Conservation (phyloP, 148 eudicot species). For the Fagopyrum esculentum region DNA sequence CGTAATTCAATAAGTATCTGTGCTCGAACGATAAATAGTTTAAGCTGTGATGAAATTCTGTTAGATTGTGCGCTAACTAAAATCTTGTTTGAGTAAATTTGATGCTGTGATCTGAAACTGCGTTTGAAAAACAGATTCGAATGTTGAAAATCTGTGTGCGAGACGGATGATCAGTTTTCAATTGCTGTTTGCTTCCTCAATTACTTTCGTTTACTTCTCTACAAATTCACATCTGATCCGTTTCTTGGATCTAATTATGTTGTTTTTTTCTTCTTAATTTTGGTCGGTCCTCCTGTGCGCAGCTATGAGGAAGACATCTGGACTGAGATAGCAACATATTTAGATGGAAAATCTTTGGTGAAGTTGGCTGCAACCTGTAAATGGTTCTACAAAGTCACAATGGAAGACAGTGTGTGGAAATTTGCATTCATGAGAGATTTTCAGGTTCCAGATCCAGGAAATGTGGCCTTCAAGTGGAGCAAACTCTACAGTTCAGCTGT, state of each 20-base stretch:
- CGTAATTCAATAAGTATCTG: neutral
- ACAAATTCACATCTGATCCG: neutral
- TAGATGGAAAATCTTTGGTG: slow-evolving; percentile 73
- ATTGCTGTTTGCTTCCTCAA: neutral
- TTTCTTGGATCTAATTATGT: neutral
- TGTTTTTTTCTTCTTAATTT: neutral
- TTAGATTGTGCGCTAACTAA: neutral
- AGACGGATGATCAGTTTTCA: neutral
- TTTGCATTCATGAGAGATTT: slow-evolving; percentile 79
- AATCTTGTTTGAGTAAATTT: neutral
- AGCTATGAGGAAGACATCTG: slow-evolving; percentile 83
- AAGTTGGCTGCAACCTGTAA: slow-evolving; percentile 69
- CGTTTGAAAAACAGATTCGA: neutral
- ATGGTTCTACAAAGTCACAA: slow-evolving; percentile 65
- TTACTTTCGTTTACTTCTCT: neutral
- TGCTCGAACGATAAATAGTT: neutral
- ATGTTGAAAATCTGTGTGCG: neutral
- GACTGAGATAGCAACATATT: slow-evolving; percentile 79
- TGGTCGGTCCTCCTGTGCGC: neutral
- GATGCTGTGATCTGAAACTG: neutral
- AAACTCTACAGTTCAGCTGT: slow-evolving; percentile 64
- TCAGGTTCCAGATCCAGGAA: slow-evolving; percentile 66
- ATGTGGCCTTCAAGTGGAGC: slow-evolving; percentile 59
- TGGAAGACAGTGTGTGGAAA: slow-evolving; percentile 83
- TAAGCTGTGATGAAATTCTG: neutral